phyloP scores from a whole-genome alignment of 2,329 filamentous ascomycete species.

The Xylariaceae sp. region DNA sequence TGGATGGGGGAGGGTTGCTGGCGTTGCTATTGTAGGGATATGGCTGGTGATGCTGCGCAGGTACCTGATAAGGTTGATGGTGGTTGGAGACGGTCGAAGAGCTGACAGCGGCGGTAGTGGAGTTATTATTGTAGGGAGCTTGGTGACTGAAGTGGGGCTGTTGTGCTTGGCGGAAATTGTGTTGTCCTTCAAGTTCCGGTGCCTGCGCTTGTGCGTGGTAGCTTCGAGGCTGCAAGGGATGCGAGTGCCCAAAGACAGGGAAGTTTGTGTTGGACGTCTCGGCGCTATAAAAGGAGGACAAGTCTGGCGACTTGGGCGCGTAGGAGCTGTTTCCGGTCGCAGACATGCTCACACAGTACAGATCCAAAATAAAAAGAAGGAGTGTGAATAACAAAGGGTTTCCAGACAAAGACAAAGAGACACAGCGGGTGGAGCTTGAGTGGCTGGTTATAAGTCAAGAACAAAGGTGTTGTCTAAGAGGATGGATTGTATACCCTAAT shows the following conservation, averaged over 20 bases:
- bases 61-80: conserved; percentile 8
- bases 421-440: no score
- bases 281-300: conserved; percentile 51
- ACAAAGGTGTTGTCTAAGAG: no score
- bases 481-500: no score
- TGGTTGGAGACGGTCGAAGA: neutral
- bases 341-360: conserved; percentile 39
- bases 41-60: conserved; percentile 7
- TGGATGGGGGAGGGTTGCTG: conserved; percentile 8
- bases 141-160: conserved; percentile 17
- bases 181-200: conserved; percentile 1
- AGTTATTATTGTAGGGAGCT: conserved; percentile 27
- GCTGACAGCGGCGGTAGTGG: neutral
- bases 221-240: conserved; percentile 27
- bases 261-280: conserved; percentile 27
- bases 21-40: conserved; percentile 2
- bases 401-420: conserved; percentile 14
- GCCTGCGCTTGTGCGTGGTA: neutral
- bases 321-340: conserved; percentile 45
- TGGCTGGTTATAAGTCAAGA: no score
- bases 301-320: conserved; percentile 56
- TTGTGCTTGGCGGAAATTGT: conserved; percentile 9
- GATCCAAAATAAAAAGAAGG: conserved; percentile 14
- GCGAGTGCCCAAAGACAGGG: conserved; percentile 20
- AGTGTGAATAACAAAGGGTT: conserved; percentile 10